A percentile compares a stretch with the other conserved stretches of the same genome.
These are phyloP conservation scores for Talaromyces sp. DNA, from an alignment of 2,329 filamentous ascomycete species.

Conservation along the genomic window DNA sequence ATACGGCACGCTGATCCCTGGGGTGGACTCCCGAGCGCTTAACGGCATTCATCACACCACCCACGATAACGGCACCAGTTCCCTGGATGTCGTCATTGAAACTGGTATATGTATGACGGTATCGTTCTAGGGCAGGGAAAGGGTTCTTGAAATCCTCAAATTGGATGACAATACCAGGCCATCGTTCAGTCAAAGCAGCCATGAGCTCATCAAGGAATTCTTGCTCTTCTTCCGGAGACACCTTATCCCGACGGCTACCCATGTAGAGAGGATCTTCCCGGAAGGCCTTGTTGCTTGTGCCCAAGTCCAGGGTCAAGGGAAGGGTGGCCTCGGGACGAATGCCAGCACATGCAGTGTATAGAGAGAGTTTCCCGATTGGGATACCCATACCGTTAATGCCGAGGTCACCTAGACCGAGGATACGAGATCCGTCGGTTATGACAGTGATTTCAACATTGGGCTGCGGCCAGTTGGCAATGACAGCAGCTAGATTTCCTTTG, in stretches of 20 bases:
- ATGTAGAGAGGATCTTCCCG: conserved; percentile 84
- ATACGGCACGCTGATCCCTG: conserved; percentile 89
- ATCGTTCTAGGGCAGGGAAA: conserved; percentile 86
- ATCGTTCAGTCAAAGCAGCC: conserved; percentile 74
- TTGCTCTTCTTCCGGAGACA: conserved; percentile 70
- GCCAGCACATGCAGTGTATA: conserved; percentile 93
- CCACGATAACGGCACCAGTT: conserved; percentile 90
- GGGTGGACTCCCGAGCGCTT: conserved; percentile 79
- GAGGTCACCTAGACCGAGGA: conserved; percentile 83
- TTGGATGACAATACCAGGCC: conserved; percentile 73
- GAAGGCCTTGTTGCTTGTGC: conserved; percentile 58
- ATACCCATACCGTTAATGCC: conserved; percentile 98
- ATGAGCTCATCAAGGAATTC: conserved; percentile 98
- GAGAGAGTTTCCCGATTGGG: conserved; percentile 88
- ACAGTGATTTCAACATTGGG: conserved; percentile 89
- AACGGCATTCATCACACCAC: conserved; percentile 69
- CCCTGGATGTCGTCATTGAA: conserved; percentile 99
- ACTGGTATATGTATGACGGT: conserved; percentile 82
- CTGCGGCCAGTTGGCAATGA: conserved; percentile 91
- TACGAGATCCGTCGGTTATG: conserved; percentile 92
- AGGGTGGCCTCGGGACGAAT: conserved; percentile 72
- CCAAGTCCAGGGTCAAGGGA: conserved; percentile 58
- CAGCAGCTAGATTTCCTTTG: conserved; percentile 79
- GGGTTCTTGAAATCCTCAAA: conserved; percentile 99
- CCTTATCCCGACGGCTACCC: conserved; percentile 77